These are phyloP conservation scores for Pyrenochaeta sp. DNA, from an alignment of 2,329 filamentous ascomycete species.

Conservation along the genomic window DNA sequence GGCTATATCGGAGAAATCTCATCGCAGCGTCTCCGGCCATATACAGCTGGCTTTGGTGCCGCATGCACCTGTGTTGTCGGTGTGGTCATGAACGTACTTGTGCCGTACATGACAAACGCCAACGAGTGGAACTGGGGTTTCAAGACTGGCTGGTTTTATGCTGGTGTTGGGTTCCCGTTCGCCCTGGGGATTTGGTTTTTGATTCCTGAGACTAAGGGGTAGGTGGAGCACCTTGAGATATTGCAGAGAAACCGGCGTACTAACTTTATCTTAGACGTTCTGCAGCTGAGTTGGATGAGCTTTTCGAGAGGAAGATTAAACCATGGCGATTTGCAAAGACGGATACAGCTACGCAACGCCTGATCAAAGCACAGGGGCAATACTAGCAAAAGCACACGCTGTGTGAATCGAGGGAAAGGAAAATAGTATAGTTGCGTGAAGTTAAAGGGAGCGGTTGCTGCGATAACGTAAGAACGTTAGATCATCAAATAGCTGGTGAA, in stretches of 20 bases:
- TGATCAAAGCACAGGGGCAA: neutral
- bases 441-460: no score
- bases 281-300: constrained; percentile 14
- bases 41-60: constrained; percentile 15
- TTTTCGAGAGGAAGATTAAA: constrained; percentile 15
- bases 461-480: no score
- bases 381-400: no score
- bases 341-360: constrained; percentile 11
- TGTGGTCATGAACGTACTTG: constrained; percentile 12
- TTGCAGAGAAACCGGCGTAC: no score
- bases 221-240: neutral
- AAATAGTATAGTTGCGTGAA: no score
- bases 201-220: constrained; percentile 13
- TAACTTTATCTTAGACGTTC: neutral
- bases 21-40: constrained; percentile 13
- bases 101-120: constrained; percentile 12
- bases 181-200: constrained; percentile 14
- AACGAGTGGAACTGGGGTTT: constrained; percentile 17
- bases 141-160: constrained; percentile 18
- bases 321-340: constrained; percentile 11
- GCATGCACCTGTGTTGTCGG: constrained; percentile 10
- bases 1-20: constrained; percentile 15
- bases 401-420: no score
- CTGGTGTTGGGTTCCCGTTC: constrained; percentile 14
- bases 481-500: no score